Evolutionary conservation across 306 rosid species (phyloP).

Genomic region (Trifolium repens): DNA sequence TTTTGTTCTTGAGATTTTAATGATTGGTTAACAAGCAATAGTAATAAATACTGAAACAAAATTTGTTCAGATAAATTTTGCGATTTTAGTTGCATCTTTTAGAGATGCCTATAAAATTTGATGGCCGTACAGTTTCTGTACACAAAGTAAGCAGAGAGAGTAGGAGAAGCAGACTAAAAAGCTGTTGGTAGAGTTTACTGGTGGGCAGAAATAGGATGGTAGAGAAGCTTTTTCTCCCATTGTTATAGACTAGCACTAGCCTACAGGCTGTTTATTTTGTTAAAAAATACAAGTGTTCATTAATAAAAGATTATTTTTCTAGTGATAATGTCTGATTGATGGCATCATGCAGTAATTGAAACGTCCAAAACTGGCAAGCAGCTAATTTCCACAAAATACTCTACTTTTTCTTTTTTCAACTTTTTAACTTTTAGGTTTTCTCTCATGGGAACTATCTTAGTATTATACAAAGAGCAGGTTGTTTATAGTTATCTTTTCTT

Average conservation of each 20-base stretch:
- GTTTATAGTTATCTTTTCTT: conserved; percentile 27
- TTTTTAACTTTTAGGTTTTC: background rate
- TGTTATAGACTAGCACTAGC: background rate
- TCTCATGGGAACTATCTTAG: conserved; percentile 7
- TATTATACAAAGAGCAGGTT: conserved; percentile 20
- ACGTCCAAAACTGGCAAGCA: background rate
- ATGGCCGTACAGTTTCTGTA: background rate
- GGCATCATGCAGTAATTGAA: background rate
- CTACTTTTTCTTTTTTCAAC: conserved; percentile 5
- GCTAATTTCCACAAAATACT: background rate
- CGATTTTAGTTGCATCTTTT: background rate
- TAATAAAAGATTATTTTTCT: background rate
- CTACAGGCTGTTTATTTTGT: background rate
- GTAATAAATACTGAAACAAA: background rate
- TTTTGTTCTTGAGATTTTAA: conserved; percentile 20
- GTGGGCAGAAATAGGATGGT: conserved; percentile 17
- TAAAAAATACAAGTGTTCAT: conserved; percentile 10
- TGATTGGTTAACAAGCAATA: conserved; percentile 5
- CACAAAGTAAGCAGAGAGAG: conserved; percentile 25
- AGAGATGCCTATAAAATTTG: background rate
- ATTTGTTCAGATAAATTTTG: background rate
- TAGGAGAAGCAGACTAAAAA: conserved; percentile 17
- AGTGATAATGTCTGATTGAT: background rate
- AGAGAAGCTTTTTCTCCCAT: background rate
- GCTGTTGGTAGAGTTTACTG: background rate